Evolutionary conservation across 148 eudicot species (phyloP).

Genomic region (Cornus kousa): DNA sequence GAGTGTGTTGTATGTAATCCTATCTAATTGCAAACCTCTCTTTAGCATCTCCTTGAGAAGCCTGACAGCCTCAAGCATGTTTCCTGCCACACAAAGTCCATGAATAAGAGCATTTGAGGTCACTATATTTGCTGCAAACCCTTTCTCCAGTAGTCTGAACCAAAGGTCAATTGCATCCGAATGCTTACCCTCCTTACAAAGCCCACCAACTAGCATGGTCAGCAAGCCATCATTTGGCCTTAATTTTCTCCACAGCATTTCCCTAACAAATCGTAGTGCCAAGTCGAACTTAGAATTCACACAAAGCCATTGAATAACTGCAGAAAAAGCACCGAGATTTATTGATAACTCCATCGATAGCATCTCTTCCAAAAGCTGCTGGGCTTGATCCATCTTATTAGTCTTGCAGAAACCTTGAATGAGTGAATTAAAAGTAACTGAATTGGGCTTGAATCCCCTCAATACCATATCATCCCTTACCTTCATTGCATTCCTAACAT

Average conservation of each 20-base stretch:
- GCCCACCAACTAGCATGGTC: conserved; percentile 51
- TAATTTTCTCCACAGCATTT: conserved; percentile 69
- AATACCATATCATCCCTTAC: conserved; percentile 62
- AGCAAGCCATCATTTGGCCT: conserved; percentile 65
- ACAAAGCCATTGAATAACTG: conserved; percentile 50
- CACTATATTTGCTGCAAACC: conserved; percentile 51
- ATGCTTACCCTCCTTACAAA: conserved; percentile 59
- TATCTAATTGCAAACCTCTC: conserved; percentile 52
- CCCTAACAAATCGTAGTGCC: conserved; percentile 37
- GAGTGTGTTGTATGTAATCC: conserved; percentile 67
- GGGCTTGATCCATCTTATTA: conserved; percentile 58
- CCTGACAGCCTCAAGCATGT: conserved; percentile 54
- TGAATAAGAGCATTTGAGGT: conserved; percentile 83
- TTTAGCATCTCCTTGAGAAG: conserved; percentile 64
- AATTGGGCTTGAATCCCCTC: conserved; percentile 55
- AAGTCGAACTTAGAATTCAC: conserved; percentile 40
- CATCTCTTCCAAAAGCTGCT: conserved; percentile 56
- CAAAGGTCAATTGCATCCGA: conserved; percentile 63
- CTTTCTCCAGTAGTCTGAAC: conserved; percentile 49
- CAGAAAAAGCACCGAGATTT: conserved; percentile 46
- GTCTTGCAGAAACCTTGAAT: conserved; percentile 66
- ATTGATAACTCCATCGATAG: conserved; percentile 47
- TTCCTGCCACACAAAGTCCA: conserved; percentile 63
- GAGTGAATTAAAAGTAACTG: conserved; percentile 67
- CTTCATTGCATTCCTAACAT: conserved; percentile 48